Conservation (phyloP, 2,329 filamentous ascomycete species). For the Westerdykella aurantiaca region DNA sequence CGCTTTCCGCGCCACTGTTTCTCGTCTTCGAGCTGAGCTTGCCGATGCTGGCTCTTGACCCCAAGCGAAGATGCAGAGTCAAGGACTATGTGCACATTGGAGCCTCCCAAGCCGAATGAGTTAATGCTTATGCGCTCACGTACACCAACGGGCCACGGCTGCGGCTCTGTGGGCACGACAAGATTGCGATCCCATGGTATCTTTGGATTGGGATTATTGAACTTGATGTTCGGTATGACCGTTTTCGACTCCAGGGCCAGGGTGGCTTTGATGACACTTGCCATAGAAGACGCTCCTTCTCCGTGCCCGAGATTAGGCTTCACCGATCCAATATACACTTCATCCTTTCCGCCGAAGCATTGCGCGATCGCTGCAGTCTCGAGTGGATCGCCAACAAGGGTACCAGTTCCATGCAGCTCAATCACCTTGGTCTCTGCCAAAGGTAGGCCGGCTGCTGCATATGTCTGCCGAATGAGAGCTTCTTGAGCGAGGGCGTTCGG, state of each 20-base stretch:
- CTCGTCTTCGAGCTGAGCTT: too few species aligned
- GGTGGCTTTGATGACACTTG: constrained; percentile 33
- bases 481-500: constrained; percentile 47
- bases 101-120: constrained; percentile 40
- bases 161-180: neutral
- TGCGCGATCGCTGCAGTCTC: constrained; percentile 14
- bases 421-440: constrained; percentile 15
- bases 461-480: constrained; percentile 9
- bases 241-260: constrained; percentile 33
- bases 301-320: constrained; percentile 39
- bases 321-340: neutral
- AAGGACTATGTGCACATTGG: constrained; percentile 12
- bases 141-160: constrained; percentile 3
- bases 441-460: constrained; percentile 1
- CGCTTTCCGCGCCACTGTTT: neutral
- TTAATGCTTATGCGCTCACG: constrained; percentile 36
- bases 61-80: too few species aligned
- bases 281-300: constrained; percentile 34
- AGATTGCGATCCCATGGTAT: constrained; percentile 2
- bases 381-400: constrained; percentile 39
- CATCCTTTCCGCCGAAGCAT: constrained; percentile 4
- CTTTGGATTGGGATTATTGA: constrained; percentile 22
- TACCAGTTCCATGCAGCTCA: constrained; percentile 51
- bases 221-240: constrained; percentile 25
- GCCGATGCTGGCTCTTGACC: too few species aligned